Evolutionary conservation across 495 filamentous ascomycete species (phyloP).

Genomic region (Sphaerosporella brunnea): DNA sequence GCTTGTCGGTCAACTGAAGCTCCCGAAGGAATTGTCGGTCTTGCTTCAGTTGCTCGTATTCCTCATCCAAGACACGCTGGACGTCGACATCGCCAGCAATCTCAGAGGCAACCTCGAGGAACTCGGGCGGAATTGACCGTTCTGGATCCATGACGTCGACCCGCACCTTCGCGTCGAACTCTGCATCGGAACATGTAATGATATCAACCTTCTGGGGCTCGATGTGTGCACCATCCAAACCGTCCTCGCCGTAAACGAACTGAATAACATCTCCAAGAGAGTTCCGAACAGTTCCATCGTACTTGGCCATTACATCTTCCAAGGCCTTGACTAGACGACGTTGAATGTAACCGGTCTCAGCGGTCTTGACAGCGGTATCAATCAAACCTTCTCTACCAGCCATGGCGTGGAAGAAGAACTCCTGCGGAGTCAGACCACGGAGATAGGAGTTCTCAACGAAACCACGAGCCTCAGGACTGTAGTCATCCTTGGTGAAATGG

Average conservation of each 20-base stretch:
- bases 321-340: slow-evolving; percentile 93
- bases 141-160: slow-evolving; percentile 67
- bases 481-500: slow-evolving; percentile 98
- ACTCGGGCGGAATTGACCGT: slow-evolving; percentile 45
- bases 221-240: slow-evolving; percentile 74
- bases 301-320: slow-evolving; percentile 93
- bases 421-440: slow-evolving; percentile 80
- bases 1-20: slow-evolving; percentile 30
- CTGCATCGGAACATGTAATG: slow-evolving; percentile 51
- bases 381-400: slow-evolving; percentile 99
- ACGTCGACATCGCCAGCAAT: slow-evolving; percentile 70
- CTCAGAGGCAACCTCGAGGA: slow-evolving; percentile 72
- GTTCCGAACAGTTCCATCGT: slow-evolving; percentile 93
- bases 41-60: slow-evolving; percentile 59
- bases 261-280: slow-evolving; percentile 93
- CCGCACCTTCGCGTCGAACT: slow-evolving; percentile 62
- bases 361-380: slow-evolving; percentile 98
- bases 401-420: slow-evolving; percentile 99
- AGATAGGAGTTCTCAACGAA: slow-evolving; percentile 99
- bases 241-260: slow-evolving; percentile 95
- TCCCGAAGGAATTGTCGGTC: slow-evolving; percentile 61
- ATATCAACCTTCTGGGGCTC: slow-evolving; percentile 81
- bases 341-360: slow-evolving; percentile 97
- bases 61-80: slow-evolving; percentile 69
- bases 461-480: slow-evolving; percentile 86